Percentiles rank a stretch among this genome's conserved stretches.
These are phyloP conservation scores for Cladosporium sp. DNA, from an alignment of 2,329 filamentous ascomycete genomes.

Conservation along the genomic window DNA sequence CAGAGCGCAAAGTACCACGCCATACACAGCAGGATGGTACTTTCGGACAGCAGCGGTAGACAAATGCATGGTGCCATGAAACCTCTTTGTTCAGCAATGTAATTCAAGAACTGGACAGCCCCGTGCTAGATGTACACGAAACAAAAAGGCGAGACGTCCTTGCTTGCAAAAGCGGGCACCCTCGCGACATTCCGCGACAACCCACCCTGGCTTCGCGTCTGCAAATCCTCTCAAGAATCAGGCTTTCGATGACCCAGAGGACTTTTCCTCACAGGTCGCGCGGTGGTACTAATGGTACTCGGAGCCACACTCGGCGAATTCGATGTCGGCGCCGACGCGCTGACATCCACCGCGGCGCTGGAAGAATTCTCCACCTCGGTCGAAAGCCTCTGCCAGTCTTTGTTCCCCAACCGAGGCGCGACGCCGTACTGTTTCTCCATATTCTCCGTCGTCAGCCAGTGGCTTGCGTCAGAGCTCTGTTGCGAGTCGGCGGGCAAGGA, in stretches of 20 bases:
- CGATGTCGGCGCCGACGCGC: not conserved
- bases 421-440: constrained; percentile 26
- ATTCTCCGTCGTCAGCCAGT: constrained; percentile 27
- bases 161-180: not conserved
- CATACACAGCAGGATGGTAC: constrained; percentile 14
- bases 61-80: constrained; percentile 16
- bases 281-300: no score
- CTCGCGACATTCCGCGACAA: not conserved
- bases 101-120: no score
- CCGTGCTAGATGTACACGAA: no score
- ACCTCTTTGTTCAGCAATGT: no score
- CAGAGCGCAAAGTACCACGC: constrained; percentile 10
- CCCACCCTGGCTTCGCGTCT: no score
- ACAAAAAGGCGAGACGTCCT: no score
- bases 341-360: constrained; percentile 13
- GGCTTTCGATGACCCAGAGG: not conserved
- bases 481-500: constrained; percentile 17
- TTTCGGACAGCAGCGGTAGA: constrained; percentile 17
- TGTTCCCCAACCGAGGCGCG: constrained; percentile 15
- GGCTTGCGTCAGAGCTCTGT: constrained; percentile 4
- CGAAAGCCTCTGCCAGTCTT: constrained; percentile 12
- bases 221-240: not conserved
- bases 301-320: not conserved
- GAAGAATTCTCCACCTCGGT: constrained; percentile 14
- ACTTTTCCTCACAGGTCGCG: not conserved